Evolutionary conservation across 805 yeast species (phyloP), one percentile per base, ranked within the genome.

Genomic region (Candida patagonica): DNA sequence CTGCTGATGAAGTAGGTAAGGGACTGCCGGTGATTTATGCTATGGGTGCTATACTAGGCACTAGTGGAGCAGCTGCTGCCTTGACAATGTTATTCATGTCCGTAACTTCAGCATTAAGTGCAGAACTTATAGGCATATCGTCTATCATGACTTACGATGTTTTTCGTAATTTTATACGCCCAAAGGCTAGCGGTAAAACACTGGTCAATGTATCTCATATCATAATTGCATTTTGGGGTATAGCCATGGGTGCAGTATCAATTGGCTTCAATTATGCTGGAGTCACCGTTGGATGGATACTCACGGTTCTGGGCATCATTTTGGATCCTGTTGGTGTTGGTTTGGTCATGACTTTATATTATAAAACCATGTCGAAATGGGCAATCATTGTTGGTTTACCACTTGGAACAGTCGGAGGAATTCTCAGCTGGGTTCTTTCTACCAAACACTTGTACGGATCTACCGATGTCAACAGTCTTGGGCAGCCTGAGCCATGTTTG

Each of bases 51-150:
- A 62, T 86, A 27, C 67, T 86, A 62, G 95, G 95, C 39, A 79
- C 70, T 48, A 84, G 89, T 53, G 96, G 95, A 45, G 94, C 94
- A 4, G 88, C 76, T 33, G 87, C 88, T 25, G 71, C 87, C 6
- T 68, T 87, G 46, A 59, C 85, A 24, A 64, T 86, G 67, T 74
- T 85, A 6, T 87, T 87, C 61, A 81, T 84, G 88, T 94, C 95
- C 22, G 89, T 81, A 33, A 87, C 95, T 0, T 80, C 92, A 31
- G 95, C 95, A 20, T 76, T 84, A 73, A 81, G 94, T 22, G 89
- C 95, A 27, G 95, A 87, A 61, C 73, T 87, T 52, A 82, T 87
- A 54, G 81, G 95, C 2, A 86, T 83, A 19, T 80, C 94, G 2
- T 79, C 94, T 2, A 75, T 87, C 43, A 73, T 77, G 66, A 81